These are phyloP conservation scores for Glycine soja DNA, from an alignment of 306 rosid species.

Conservation along the genomic window DNA sequence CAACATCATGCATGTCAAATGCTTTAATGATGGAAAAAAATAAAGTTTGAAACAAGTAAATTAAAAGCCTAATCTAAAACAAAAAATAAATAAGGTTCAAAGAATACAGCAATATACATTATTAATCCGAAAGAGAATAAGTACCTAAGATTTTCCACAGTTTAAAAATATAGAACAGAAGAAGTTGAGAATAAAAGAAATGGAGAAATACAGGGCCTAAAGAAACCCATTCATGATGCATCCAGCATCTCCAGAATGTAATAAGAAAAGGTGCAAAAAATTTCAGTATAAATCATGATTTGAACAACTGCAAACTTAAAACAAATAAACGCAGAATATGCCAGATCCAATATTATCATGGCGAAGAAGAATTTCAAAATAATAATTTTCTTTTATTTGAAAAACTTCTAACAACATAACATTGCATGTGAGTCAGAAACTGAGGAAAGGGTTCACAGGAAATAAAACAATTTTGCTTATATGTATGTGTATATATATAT, in stretches of 20 bases:
- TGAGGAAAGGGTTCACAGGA: neutral
- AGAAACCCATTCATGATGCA: conserved; percentile 6
- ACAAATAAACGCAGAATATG: neutral
- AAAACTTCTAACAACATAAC: conserved; percentile 26
- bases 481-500: neutral
- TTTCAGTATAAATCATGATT: conserved; percentile 17
- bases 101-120: conserved; percentile 10
- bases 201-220: conserved; percentile 21
- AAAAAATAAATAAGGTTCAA: neutral
- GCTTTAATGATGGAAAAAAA: conserved; percentile 23
- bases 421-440: conserved; percentile 32
- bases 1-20: conserved; percentile 37
- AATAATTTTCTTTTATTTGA: neutral
- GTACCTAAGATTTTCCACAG: conserved; percentile 10
- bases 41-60: conserved; percentile 18
- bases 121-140: conserved; percentile 26
- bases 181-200: conserved; percentile 17
- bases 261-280: neutral
- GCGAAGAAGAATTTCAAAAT: conserved; percentile 27
- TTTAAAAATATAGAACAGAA: conserved; percentile 19
- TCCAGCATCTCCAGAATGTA: conserved; percentile 17
- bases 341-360: conserved; percentile 27
- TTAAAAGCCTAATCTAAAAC: neutral
- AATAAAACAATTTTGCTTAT: conserved; percentile 2
- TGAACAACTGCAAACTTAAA: neutral